phyloP scores from a whole-genome alignment of 768 basidiomycete genomes.

The Termitomyces titanicus region DNA sequence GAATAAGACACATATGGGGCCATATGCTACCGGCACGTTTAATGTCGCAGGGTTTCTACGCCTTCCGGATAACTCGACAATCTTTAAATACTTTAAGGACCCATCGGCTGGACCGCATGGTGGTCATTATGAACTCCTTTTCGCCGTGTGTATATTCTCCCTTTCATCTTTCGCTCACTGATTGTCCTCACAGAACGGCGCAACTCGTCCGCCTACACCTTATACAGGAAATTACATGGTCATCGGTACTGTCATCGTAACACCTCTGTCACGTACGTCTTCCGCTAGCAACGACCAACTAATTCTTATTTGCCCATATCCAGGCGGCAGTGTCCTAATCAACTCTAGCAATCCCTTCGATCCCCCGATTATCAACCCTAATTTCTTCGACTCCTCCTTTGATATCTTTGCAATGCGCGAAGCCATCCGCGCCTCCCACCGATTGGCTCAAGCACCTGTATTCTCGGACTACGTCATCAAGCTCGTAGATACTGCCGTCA shows the following conservation, averaged over 20 bases:
- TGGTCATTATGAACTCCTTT: conserved; percentile 26
- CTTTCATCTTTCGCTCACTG: not conserved
- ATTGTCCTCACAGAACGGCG: conserved; percentile 14
- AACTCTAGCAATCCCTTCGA: conserved; percentile 40
- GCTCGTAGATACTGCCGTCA: conserved; percentile 22
- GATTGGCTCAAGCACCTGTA: conserved; percentile 21
- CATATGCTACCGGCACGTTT: conserved; percentile 16
- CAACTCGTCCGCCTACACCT: conserved; percentile 18
- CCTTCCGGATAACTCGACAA: conserved; percentile 18
- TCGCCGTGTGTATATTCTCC: conserved; percentile 23
- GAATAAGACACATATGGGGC: conserved; percentile 17
- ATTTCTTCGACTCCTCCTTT: conserved; percentile 32
- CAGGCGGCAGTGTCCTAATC: conserved; percentile 28
- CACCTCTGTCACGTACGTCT: conserved; percentile 25
- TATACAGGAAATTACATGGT: conserved; percentile 25
- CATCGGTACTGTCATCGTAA: conserved; percentile 20
- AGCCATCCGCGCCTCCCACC: conserved; percentile 21
- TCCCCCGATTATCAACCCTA: conserved; percentile 44
- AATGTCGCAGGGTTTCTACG: conserved; percentile 21
- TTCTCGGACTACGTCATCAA: conserved; percentile 24
- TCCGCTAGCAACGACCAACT: not conserved
- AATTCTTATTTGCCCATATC: not conserved
- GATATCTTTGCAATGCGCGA: conserved; percentile 25
- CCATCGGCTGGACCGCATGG: conserved; percentile 24
- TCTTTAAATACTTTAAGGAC: conserved; percentile 21